phyloP scores from a whole-genome alignment of 2,329 filamentous ascomycete species.

The Podosphaera fusca region DNA sequence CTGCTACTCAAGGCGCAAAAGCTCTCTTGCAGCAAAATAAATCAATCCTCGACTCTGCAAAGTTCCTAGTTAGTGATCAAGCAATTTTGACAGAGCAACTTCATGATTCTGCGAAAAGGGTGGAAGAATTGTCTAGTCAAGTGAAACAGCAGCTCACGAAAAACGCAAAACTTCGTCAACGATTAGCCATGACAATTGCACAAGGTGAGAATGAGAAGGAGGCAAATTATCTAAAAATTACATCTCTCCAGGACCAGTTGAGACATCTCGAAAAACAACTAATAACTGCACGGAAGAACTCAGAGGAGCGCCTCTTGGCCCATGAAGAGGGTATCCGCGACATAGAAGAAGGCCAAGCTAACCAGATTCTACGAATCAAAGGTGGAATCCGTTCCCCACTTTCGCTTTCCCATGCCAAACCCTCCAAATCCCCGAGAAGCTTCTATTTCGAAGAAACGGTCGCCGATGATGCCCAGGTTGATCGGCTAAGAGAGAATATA shows the following conservation, averaged over 20 bases:
- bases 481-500: slow-evolving; percentile 54
- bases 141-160: slow-evolving; percentile 60
- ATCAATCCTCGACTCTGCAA: slow-evolving; percentile 31
- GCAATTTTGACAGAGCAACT: slow-evolving; percentile 45
- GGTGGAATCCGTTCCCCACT: slow-evolving; percentile 26
- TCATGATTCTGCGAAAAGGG: slow-evolving; percentile 46
- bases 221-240: slow-evolving; percentile 59
- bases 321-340: slow-evolving; percentile 69
- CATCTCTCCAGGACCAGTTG: slow-evolving; percentile 58
- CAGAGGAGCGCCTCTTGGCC: slow-evolving; percentile 59
- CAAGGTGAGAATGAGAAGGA: slow-evolving; percentile 71
- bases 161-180: slow-evolving; percentile 51
- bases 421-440: slow-evolving; percentile 31
- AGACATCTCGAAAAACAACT: slow-evolving; percentile 67
- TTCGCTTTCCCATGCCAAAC: slow-evolving; percentile 34
- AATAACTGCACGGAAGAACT: slow-evolving; percentile 58
- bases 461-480: slow-evolving; percentile 45
- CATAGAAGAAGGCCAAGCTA: slow-evolving; percentile 54
- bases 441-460: slow-evolving; percentile 3
- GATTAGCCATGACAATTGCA: slow-evolving; percentile 56
- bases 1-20: slow-evolving; percentile 41
- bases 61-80: slow-evolving; percentile 33
- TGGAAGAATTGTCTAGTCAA: slow-evolving; percentile 57
- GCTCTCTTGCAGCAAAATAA: slow-evolving; percentile 38
- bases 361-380: slow-evolving; percentile 54